These are phyloP conservation scores for Periconia digitata DNA, from an alignment of 2,329 filamentous ascomycete genomes.

Conservation along the genomic window DNA sequence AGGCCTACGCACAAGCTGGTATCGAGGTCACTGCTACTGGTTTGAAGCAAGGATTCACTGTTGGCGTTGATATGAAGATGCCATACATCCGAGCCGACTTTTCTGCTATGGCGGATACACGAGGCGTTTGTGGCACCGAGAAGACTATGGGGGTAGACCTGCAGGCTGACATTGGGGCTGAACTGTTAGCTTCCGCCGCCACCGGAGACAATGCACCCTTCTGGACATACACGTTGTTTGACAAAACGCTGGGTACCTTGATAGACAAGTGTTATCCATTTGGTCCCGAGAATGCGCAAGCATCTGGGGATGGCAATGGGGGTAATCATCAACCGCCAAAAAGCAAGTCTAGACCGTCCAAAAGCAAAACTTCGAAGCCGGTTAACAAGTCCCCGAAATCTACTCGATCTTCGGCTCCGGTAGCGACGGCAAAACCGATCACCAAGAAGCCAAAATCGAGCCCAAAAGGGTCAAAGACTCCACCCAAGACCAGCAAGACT, in stretches of 20 bases:
- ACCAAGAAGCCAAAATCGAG: constrained; percentile 1
- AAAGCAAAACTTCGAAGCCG: neutral
- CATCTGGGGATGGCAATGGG: neutral
- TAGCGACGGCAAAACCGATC: neutral
- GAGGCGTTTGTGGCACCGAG: constrained; percentile 15
- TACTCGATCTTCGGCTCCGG: neutral
- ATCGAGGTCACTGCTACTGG: constrained; percentile 15
- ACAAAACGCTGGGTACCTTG: constrained; percentile 12
- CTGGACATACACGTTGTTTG: constrained; percentile 15
- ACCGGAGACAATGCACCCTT: constrained; percentile 18
- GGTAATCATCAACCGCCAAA: neutral
- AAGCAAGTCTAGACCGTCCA: neutral
- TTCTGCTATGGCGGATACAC: constrained; percentile 13
- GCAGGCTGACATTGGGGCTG: constrained; percentile 15
- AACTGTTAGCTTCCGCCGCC: constrained; percentile 13
- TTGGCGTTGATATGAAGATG: constrained; percentile 16
- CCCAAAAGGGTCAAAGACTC: neutral
- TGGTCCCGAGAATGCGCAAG: constrained; percentile 8
- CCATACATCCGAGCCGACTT: constrained; percentile 21
- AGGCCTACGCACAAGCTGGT: constrained; percentile 13
- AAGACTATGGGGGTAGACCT: constrained; percentile 20
- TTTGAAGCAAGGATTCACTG: constrained; percentile 16
- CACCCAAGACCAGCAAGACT: neutral
- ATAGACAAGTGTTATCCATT: constrained; percentile 16
- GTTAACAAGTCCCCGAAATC: neutral